phyloP scores from a whole-genome alignment of 441 rosid genomes.

The Gossypium lobatum region DNA sequence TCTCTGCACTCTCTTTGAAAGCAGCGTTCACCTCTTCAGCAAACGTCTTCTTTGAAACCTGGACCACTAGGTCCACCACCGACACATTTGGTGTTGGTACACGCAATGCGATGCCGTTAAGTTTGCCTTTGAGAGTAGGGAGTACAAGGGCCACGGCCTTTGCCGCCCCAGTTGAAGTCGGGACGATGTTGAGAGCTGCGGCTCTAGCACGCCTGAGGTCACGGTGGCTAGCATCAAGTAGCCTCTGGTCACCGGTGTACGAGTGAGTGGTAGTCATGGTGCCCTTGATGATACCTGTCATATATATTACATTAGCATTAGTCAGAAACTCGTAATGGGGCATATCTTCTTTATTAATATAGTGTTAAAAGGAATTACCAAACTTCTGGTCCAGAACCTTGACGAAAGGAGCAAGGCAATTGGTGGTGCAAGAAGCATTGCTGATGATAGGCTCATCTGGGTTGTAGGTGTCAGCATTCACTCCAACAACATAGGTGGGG shows the following conservation, averaged over 20 bases:
- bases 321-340: neutral
- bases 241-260: conserved; percentile 93
- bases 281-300: conserved; percentile 85
- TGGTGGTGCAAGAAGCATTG: conserved; percentile 96
- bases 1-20: conserved; percentile 76
- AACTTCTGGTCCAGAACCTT: conserved; percentile 49
- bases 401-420: conserved; percentile 96
- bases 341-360: neutral
- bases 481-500: conserved; percentile 92
- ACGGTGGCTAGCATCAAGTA: conserved; percentile 91
- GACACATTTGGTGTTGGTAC: conserved; percentile 96
- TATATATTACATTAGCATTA: neutral
- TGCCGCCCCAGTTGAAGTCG: conserved; percentile 94
- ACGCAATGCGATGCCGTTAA: conserved; percentile 90
- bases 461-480: conserved; percentile 70
- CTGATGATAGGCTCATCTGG: conserved; percentile 78
- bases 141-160: conserved; percentile 95
- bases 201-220: conserved; percentile 93
- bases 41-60: conserved; percentile 83
- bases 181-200: conserved; percentile 90
- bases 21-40: conserved; percentile 95
- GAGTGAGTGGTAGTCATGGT: conserved; percentile 97
- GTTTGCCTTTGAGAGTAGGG: conserved; percentile 84
- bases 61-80: conserved; percentile 88
- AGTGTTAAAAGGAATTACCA: neutral